Evolutionary conservation across 805 yeast genomes (phyloP).

Genomic region (Yarrowia porcina): DNA sequence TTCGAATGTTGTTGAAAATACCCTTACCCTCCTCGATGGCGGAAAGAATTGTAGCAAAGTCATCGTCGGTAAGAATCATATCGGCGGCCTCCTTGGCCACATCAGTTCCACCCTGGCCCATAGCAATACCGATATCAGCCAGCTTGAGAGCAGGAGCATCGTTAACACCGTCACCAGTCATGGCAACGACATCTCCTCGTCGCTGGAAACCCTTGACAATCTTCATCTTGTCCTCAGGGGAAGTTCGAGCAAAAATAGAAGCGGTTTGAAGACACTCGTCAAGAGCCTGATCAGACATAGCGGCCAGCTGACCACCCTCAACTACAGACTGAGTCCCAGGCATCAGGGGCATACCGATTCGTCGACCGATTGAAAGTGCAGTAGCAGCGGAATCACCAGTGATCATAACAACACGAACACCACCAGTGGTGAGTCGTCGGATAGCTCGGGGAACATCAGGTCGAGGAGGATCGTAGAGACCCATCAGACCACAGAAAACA

Average conservation of each 20-base stretch:
- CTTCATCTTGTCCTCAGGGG: slow-evolving; percentile 89
- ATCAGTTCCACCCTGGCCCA: slow-evolving; percentile 92
- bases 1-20: slow-evolving; percentile 91
- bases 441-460: slow-evolving; percentile 76
- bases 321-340: slow-evolving; percentile 65
- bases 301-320: slow-evolving; percentile 80
- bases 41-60: slow-evolving; percentile 85
- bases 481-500: slow-evolving; percentile 79
- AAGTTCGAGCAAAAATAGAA: slow-evolving; percentile 88
- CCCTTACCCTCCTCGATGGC: slow-evolving; percentile 99
- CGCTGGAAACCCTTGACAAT: slow-evolving; percentile 76
- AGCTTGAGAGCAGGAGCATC: slow-evolving; percentile 62
- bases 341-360: slow-evolving; percentile 77
- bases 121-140: slow-evolving; percentile 62
- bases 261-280: slow-evolving; percentile 76
- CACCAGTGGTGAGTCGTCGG: slow-evolving; percentile 76
- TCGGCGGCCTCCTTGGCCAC: slow-evolving; percentile 98
- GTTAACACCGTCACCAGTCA: slow-evolving; percentile 66
- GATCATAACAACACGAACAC: slow-evolving; percentile 97
- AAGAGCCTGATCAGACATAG: slow-evolving; percentile 66
- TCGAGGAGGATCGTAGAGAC: slow-evolving; percentile 98
- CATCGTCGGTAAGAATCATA: slow-evolving; percentile 96
- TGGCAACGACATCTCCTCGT: slow-evolving; percentile 54
- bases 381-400: slow-evolving; percentile 93
- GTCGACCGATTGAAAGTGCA: slow-evolving; percentile 77